Base-by-base conservation (phyloP, 148 eudicot species). In the Vaccinium myrtillus region DNA sequence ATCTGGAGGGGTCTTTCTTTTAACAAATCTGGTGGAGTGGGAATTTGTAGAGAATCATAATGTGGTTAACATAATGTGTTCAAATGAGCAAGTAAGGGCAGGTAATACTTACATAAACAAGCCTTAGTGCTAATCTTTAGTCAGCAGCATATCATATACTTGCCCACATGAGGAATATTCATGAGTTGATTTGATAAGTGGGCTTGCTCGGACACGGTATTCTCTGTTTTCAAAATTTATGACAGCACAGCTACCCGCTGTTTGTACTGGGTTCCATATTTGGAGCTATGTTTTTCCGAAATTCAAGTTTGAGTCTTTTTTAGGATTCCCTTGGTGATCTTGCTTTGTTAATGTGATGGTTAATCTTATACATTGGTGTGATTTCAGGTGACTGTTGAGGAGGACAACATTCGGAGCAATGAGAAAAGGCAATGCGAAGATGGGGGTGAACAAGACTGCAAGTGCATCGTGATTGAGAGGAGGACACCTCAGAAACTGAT, bases 131-230 rank as follows among this genome's bases (percentile, higher is more conserved):
- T 36, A 27, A 19, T 74, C 83, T 71, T 85, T 85, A 56, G 79
- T 73, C 13, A 85, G 86, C 43, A 32, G 36, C 36, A 71, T 55
- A 79, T 39, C 58, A 83, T 83, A 25, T 78, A 65, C 81, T 59
- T 59, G 59, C 76, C 85, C 19, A 56, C 10, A 27, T 25, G 13
- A 36, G 15, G 36, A 61, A 32, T 32, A 32, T 7, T 61, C 67
- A 73, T 13, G 76, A 16, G 14, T 32, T 13, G 48, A 32, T 49
- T 15, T 2, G 16, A 15, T 74, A 11, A 75, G 51, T 77, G 27
- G 56, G 32, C 56, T 77, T 27, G 58, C 79, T 5, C 6, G 0
- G 61, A 5, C 21, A 5, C 61, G 61, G 21, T 5, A 56, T 56
- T 16, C n/a, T 56, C 61, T 56, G 21, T 59, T 61, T 8, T 61